phyloP scores from a whole-genome alignment of 257 asterid species.

The Oldenlandia corymbosa region DNA sequence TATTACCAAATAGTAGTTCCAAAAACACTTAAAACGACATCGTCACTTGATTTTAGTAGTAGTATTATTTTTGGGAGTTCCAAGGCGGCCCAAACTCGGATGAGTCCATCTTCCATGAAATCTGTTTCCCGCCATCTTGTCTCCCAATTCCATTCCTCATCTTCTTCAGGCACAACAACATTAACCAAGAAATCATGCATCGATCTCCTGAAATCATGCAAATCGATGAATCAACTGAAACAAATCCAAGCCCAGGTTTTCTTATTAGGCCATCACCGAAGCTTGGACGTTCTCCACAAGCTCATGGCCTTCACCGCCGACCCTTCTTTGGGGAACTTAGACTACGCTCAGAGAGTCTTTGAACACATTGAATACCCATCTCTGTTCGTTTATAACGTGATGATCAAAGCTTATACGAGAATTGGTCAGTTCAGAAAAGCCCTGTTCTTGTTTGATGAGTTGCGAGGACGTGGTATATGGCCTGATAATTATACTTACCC shows the following conservation, averaged over 20 bases:
- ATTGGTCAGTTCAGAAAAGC: slow-evolving; percentile 35
- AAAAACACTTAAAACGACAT: not conserved
- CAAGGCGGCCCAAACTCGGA: no score
- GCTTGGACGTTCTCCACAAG: slow-evolving; percentile 65
- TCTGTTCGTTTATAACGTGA: slow-evolving; percentile 58
- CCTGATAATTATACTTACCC: slow-evolving; percentile 85
- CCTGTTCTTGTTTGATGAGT: slow-evolving; percentile 58
- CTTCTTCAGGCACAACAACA: slow-evolving; percentile 17
- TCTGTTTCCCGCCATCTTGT: slow-evolving; percentile 22
- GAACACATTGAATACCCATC: slow-evolving; percentile 39
- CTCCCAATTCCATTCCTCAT: slow-evolving; percentile 26
- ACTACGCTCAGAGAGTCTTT: slow-evolving; percentile 54
- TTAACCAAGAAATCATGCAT: slow-evolving; percentile 41
- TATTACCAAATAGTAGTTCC: not conserved
- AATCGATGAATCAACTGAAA: slow-evolving; percentile 39
- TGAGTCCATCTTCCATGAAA: not conserved
- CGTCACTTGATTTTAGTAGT: no score
- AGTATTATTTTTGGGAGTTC: no score
- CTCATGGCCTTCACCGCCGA: slow-evolving; percentile 50
- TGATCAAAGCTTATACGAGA: slow-evolving; percentile 62
- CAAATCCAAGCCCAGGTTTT: slow-evolving; percentile 67
- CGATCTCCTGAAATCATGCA: slow-evolving; percentile 61
- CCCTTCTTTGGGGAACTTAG: slow-evolving; percentile 27
- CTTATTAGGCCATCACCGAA: slow-evolving; percentile 49
- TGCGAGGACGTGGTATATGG: slow-evolving; percentile 48